Conservation (phyloP, 495 filamentous ascomycete genomes). For the Penicillium mononematosum region DNA sequence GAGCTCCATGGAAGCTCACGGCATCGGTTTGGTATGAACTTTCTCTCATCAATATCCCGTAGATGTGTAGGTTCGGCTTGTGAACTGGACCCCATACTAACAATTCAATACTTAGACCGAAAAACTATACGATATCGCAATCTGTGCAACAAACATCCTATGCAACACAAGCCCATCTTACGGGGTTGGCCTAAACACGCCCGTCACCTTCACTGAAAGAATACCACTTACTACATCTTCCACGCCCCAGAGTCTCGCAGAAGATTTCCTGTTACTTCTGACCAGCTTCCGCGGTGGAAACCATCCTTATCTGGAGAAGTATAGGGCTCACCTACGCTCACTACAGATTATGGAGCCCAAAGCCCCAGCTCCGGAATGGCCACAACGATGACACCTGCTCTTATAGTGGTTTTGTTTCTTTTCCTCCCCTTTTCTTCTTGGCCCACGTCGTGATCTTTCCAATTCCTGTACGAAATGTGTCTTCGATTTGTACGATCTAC, state of each 20-base stretch:
- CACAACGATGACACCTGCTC: constrained; percentile 16
- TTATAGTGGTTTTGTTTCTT: background rate
- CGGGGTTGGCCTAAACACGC: constrained; percentile 14
- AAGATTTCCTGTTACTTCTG: constrained; percentile 37
- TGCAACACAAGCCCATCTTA: constrained; percentile 32
- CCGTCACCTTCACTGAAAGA: constrained; percentile 20
- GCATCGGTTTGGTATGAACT: constrained; percentile 62
- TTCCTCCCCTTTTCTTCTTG: background rate
- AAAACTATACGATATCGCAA: constrained; percentile 44
- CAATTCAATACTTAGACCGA: constrained; percentile 29
- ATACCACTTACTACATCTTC: constrained; percentile 14
- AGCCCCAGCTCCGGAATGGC: constrained; percentile 17
- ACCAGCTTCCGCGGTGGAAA: constrained; percentile 41
- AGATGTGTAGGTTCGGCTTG: background rate
- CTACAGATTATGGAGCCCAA: constrained; percentile 23
- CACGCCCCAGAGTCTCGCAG: constrained; percentile 32
- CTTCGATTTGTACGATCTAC: background rate
- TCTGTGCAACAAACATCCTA: constrained; percentile 38
- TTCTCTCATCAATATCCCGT: background rate
- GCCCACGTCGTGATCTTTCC: background rate
- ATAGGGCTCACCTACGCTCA: constrained; percentile 32
- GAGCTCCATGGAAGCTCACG: constrained; percentile 70
- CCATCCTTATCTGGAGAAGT: constrained; percentile 41
- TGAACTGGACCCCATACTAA: constrained; percentile 14
- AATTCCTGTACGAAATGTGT: background rate